These are phyloP conservation scores for Pyrenophora graminea DNA, from an alignment of 2,329 filamentous ascomycete genomes.

Conservation along the genomic window DNA sequence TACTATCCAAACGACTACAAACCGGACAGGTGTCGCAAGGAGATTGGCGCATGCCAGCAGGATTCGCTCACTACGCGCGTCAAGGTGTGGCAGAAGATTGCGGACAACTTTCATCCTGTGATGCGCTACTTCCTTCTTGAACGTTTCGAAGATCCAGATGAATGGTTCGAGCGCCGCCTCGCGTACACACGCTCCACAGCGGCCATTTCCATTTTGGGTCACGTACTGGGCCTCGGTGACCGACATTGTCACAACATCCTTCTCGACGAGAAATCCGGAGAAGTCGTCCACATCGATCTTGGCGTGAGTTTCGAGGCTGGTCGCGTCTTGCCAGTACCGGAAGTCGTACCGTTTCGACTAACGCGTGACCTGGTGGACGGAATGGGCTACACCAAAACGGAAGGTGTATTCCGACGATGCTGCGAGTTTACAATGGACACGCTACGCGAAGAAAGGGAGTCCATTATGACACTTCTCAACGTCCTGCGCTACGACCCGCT, in stretches of 20 bases:
- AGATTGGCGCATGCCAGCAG: slow-evolving; percentile 74
- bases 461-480: slow-evolving; percentile 98
- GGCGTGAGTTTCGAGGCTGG: slow-evolving; percentile 97
- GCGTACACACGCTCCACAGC: slow-evolving; percentile 94
- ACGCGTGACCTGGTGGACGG: slow-evolving; percentile 95
- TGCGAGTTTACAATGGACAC: slow-evolving; percentile 97
- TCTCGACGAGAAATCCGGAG: slow-evolving; percentile 84
- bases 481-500: slow-evolving; percentile 97
- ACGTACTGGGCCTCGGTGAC: slow-evolving; percentile 90
- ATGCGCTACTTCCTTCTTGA: slow-evolving; percentile 98
- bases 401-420: slow-evolving; percentile 95
- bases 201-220: slow-evolving; percentile 91
- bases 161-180: slow-evolving; percentile 88
- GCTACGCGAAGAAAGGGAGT: slow-evolving; percentile 90
- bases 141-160: slow-evolving; percentile 87
- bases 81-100: slow-evolving; percentile 75
- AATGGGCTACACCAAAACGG: slow-evolving; percentile 93
- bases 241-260: slow-evolving; percentile 97
- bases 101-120: slow-evolving; percentile 84
- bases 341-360: slow-evolving; percentile 92
- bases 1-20: slow-evolving; percentile 87
- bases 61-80: slow-evolving; percentile 73
- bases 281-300: slow-evolving; percentile 95
- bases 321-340: slow-evolving; percentile 89
- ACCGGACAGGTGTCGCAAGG: slow-evolving; percentile 73